These are phyloP conservation scores for Rhizophlyctis rosea DNA, from an alignment of 192 early-diverging fungal genomes.

Conservation along the genomic window DNA sequence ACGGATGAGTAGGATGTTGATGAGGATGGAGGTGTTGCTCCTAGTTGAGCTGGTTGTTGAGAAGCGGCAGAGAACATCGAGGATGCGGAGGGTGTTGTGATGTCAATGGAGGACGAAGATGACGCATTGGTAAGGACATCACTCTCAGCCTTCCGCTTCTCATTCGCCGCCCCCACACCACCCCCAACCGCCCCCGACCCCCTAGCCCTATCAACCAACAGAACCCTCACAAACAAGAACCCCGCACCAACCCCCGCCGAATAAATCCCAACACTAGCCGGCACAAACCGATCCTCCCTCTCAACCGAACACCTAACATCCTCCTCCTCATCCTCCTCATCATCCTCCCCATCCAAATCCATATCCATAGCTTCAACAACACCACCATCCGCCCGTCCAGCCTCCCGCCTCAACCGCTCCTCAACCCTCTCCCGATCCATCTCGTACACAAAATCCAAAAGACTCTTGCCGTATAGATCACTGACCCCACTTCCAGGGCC, in stretches of 20 bases:
- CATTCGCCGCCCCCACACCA: not conserved
- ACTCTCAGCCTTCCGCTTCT: no score
- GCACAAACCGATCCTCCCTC: slow-evolving; percentile 15
- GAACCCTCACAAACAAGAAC: slow-evolving; percentile 13
- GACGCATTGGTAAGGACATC: no score
- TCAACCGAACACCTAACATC: slow-evolving; percentile 14
- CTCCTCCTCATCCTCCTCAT: not conserved
- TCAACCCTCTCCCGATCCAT: slow-evolving; percentile 14
- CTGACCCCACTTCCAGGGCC: not conserved
- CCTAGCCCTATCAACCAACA: not conserved
- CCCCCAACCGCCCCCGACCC: not conserved
- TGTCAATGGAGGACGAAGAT: no score
- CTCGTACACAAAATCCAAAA: slow-evolving; percentile 28
- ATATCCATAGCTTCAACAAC: not conserved
- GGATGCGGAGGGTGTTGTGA: no score
- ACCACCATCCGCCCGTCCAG: not conserved
- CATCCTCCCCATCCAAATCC: no score
- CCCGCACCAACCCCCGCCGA: not conserved
- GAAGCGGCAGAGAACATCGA: no score
- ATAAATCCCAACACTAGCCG: not conserved
- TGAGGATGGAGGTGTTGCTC: no score
- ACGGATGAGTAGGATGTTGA: not conserved
- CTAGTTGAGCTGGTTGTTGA: no score
- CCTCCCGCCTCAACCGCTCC: not conserved
- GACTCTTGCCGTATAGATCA: slow-evolving; percentile 12